A percentile compares a stretch with the other conserved stretches of the same genome.
These are phyloP conservation scores for Colletotrichum melonis DNA, from an alignment of 2,329 filamentous ascomycete species.

Conservation along the genomic window DNA sequence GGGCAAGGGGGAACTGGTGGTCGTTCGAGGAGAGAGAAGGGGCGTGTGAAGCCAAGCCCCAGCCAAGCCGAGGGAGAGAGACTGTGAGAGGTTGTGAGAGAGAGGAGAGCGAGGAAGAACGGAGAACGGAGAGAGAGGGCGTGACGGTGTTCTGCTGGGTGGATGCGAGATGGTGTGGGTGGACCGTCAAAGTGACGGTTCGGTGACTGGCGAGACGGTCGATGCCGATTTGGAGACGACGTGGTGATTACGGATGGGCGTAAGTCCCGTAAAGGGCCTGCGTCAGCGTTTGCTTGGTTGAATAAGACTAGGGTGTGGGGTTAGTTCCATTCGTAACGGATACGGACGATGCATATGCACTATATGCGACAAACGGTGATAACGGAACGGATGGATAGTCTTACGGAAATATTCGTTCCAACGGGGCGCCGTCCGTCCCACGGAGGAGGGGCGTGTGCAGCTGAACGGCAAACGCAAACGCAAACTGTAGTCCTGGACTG, in stretches of 20 bases:
- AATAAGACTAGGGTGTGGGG: background rate
- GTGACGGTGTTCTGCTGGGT: background rate
- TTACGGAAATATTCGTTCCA: conserved; percentile 9
- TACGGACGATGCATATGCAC: background rate
- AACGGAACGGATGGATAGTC: background rate
- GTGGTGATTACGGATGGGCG: conserved; percentile 1
- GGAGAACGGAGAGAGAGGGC: background rate
- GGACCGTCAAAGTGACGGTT: background rate
- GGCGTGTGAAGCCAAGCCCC: conserved; percentile 7
- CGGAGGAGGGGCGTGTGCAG: conserved; percentile 17
- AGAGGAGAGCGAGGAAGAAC: background rate
- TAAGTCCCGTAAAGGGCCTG: background rate
- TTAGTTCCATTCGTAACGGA: background rate
- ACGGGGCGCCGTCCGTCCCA: conserved; percentile 1
- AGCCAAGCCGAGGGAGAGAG: conserved; percentile 24
- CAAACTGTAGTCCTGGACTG: background rate
- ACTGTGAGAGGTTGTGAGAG: background rate
- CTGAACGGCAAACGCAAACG: conserved; percentile 13
- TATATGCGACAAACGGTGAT: conserved; percentile 1
- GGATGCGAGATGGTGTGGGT: conserved; percentile 11
- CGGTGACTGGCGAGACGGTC: conserved; percentile 3
- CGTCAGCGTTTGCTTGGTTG: background rate
- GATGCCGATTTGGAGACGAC: background rate
- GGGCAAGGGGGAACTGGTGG: conserved; percentile 23
- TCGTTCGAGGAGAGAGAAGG: background rate